These are phyloP conservation scores for Mesembryanthemum crystallinum DNA, from an alignment of 148 eudicot species.

Conservation along the genomic window DNA sequence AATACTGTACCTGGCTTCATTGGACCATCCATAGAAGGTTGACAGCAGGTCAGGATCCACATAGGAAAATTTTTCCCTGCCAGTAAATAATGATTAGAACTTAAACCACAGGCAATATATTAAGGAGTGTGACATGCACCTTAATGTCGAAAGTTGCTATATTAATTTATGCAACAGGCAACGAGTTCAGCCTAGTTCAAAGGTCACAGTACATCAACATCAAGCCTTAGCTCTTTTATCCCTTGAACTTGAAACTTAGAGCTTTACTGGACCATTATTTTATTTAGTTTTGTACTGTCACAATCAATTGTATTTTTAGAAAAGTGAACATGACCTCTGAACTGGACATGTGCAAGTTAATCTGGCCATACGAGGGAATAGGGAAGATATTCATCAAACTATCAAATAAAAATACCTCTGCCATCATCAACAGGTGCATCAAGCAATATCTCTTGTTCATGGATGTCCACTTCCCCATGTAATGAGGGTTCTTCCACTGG, in stretches of 20 bases:
- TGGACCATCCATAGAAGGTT: constrained; percentile 6
- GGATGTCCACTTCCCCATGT: constrained; percentile 13
- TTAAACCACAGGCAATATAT: background rate
- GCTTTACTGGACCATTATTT: background rate
- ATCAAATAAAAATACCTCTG: constrained; percentile 31
- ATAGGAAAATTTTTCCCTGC: constrained; percentile 27
- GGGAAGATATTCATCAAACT: background rate
- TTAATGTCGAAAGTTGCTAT: too few species aligned
- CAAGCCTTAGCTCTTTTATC: background rate
- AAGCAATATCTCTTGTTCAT: background rate
- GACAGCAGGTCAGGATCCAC: constrained; percentile 38
- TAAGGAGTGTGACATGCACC: background rate
- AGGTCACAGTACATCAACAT: background rate
- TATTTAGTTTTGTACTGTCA: background rate
- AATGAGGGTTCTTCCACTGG: constrained; percentile 19
- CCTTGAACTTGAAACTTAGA: background rate
- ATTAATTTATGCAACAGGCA: background rate
- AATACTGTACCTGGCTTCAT: constrained; percentile 17
- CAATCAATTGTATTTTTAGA: background rate
- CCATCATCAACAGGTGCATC: background rate
- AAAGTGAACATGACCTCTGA: background rate
- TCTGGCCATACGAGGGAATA: background rate
- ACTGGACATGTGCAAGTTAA: background rate
- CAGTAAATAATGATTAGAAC: constrained; percentile 1
- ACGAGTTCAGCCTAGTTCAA: background rate